These are phyloP conservation scores for Irpex lacteus DNA, from an alignment of 1,284 basidiomycete genomes.

Conservation along the genomic window DNA sequence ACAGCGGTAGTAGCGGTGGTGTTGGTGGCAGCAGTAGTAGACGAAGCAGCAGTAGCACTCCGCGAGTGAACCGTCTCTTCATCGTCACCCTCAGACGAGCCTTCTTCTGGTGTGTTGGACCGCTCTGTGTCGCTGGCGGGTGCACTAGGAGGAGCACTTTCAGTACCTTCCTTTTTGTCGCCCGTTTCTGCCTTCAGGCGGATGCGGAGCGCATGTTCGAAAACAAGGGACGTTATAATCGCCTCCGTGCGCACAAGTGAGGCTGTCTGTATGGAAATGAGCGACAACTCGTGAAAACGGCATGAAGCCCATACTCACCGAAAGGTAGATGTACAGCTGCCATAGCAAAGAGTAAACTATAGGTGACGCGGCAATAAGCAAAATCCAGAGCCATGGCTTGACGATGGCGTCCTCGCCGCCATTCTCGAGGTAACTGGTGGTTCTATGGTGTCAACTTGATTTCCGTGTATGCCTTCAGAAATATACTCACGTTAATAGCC, in stretches of 20 bases:
- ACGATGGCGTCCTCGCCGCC: conserved; percentile 32
- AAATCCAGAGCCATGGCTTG: conserved; percentile 57
- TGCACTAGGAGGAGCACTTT: conserved; percentile 11
- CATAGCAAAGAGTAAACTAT: conserved; percentile 32
- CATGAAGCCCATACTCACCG: conserved; percentile 12
- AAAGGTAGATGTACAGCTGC: conserved; percentile 34
- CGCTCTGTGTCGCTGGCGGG: conserved; percentile 7
- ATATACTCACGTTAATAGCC: conserved; percentile 1
- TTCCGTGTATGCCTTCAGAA: neutral
- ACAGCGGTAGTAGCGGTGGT: conserved; percentile 11
- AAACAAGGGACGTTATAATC: conserved; percentile 66
- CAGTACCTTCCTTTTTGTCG: conserved; percentile 1
- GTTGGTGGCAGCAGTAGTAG: conserved; percentile 3
- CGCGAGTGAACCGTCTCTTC: conserved; percentile 11
- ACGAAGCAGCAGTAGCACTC: conserved; percentile 5
- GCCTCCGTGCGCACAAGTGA: conserved; percentile 53
- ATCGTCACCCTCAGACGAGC: conserved; percentile 16
- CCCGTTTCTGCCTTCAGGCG: conserved; percentile 52
- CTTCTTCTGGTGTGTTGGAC: conserved; percentile 6
- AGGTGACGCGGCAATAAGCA: conserved; percentile 56
- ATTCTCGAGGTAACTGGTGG: conserved; percentile 35
- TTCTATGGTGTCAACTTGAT: neutral
- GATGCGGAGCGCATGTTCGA: conserved; percentile 67
- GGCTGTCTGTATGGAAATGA: conserved; percentile 30
- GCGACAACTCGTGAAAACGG: neutral